Base-by-base conservation (phyloP, 169 alveolate genomes). In the Plasmodium knowlesi region DNA sequence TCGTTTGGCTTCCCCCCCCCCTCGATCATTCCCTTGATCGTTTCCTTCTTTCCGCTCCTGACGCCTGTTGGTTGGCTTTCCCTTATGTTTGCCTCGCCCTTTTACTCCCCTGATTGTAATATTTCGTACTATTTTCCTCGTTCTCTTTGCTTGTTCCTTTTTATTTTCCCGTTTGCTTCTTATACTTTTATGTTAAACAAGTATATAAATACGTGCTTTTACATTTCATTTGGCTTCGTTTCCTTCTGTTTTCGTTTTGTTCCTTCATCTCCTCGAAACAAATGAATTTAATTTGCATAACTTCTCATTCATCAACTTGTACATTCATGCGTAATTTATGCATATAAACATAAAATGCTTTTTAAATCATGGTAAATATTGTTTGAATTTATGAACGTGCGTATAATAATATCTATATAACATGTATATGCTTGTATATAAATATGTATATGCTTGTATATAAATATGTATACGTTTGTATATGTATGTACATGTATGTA, bases 261-360 rank as follows among this genome's bases (percentile, higher is more conserved):
- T 28, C 76, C 76, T 28, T 67, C 39, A 50, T 78, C 34, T 50
- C 84, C 84, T 78, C 25, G 74, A 78, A 78, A 78, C 72, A 78
- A 50, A 78, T 50, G n/a, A 78, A 54, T 78, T 50, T 54, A 22
- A 46, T 25, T 25, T 78, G 34, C 10, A 9, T 50, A 46, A 22
- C 14, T 50, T 78, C 72, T 78, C 72, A 78, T 50, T 25, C 70
- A 54, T 78, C 72, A 50, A 50, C 70, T 25, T 50, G 34, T 46
- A 78, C 4, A 50, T 50, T 50, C 61, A 50, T 50, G 61, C 61
- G 61, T 50, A 50, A 50, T 50, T 50, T 50, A 50, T 50, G 61
- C 61, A 50, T 50, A 50, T 43, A 50, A 50, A 16, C 25, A 16
- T 50, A 50, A 50, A 12, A 50, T 50, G 61, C 61, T 50, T 6